phyloP scores from a whole-genome alignment of 495 filamentous ascomycete genomes.

The Aspergillus baeticus region DNA sequence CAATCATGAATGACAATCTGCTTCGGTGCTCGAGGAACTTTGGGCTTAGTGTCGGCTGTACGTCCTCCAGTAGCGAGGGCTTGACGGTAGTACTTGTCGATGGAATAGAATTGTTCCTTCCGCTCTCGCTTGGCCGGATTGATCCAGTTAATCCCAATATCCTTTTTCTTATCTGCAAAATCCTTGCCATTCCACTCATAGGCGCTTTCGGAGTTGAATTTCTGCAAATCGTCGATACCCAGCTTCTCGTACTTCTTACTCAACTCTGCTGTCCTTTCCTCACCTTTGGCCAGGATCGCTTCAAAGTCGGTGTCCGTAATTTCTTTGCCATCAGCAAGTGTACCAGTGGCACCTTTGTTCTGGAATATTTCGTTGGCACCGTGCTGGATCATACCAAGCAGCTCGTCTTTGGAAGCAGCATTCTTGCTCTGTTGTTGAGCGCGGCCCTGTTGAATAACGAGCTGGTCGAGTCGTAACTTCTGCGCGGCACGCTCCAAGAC shows the following conservation, averaged over 20 bases:
- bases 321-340: slow-evolving; percentile 54
- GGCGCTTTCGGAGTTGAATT: slow-evolving; percentile 93
- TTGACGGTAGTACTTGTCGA: slow-evolving; percentile 97
- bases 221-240: slow-evolving; percentile 97
- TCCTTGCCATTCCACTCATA: slow-evolving; percentile 99
- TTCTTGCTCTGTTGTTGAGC: slow-evolving; percentile 88
- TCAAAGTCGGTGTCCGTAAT: slow-evolving; percentile 89
- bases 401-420: slow-evolving; percentile 88
- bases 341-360: slow-evolving; percentile 57
- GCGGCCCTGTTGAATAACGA: slow-evolving; percentile 99
- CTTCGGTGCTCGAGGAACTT: slow-evolving; percentile 93
- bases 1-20: slow-evolving; percentile 92
- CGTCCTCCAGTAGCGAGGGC: slow-evolving; percentile 83
- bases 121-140: slow-evolving; percentile 98
- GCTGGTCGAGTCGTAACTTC: slow-evolving; percentile 93
- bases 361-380: slow-evolving; percentile 93
- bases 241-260: slow-evolving; percentile 95
- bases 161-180: slow-evolving; percentile 87
- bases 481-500: slow-evolving; percentile 96
- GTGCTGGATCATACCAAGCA: slow-evolving; percentile 97
- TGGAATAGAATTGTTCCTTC: slow-evolving; percentile 96
- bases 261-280: slow-evolving; percentile 83
- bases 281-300: slow-evolving; percentile 78
- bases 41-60: slow-evolving; percentile 85
- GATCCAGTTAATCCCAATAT: slow-evolving; percentile 95